Evolutionary conservation across 139 green algal species (phyloP).

Genomic region (Gonium pectorale): DNA sequence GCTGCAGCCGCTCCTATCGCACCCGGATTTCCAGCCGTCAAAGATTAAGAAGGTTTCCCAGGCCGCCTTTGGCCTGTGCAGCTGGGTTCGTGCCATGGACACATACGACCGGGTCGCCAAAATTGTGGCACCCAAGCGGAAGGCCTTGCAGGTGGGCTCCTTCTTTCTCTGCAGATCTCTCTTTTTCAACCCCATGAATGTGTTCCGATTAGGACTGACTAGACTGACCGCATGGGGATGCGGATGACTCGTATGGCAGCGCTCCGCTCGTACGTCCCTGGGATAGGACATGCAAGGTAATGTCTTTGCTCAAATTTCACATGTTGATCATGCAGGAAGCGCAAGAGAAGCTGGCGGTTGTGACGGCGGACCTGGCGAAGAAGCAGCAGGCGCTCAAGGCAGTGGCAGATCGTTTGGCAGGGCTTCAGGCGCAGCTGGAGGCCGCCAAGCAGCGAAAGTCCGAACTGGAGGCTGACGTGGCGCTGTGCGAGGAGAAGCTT

Average conservation of each 20-base stretch:
- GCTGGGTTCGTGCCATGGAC: conserved; percentile 87
- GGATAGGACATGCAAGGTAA: no score
- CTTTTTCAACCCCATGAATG: no score
- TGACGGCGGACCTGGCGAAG: conserved; percentile 64
- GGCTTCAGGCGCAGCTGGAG: conserved; percentile 73
- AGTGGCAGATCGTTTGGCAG: conserved; percentile 70
- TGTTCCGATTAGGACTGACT: no score
- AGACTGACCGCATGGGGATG: no score
- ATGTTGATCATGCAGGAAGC: conserved; percentile 34
- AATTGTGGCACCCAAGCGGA: conserved; percentile 79
- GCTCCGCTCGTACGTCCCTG: no score
- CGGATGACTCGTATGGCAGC: no score
- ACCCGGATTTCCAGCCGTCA: conserved; percentile 72
- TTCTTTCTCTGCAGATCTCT: no score
- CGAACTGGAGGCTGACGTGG: conserved; percentile 67
- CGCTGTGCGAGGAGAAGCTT: conserved; percentile 77
- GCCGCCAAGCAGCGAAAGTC: conserved; percentile 64
- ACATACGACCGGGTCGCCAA: conserved; percentile 79
- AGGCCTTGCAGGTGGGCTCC: conserved; percentile 54
- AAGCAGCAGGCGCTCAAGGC: conserved; percentile 78
- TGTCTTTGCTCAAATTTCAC: no score
- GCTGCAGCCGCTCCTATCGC: conserved; percentile 48
- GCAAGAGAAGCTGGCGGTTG: conserved; percentile 25
- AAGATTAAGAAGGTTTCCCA: conserved; percentile 78
- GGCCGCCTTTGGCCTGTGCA: conserved; percentile 80